Base-by-base conservation (phyloP, 2,329 filamentous ascomycete genomes). In the Byssothecium circinans region DNA sequence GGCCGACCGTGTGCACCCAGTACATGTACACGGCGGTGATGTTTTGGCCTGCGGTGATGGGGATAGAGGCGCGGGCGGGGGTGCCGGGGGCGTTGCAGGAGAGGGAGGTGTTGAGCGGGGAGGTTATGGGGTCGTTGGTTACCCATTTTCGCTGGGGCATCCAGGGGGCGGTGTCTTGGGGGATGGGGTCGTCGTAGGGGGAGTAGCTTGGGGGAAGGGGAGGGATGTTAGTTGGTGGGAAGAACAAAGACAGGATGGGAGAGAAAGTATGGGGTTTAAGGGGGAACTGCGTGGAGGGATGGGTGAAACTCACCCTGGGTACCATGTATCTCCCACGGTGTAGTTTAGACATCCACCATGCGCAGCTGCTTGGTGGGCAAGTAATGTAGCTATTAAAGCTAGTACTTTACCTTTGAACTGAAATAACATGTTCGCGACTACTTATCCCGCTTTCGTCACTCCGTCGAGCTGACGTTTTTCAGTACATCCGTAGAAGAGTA, bases 1-100 rank as follows among this genome's bases (percentile, higher is more conserved):
- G 64, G 0, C 62, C 64, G 18, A 67, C 58, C 8, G 61, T 67
- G 39, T 67, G 62, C 8, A 65, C 52, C 64, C 62, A 67, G 43
- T 50, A 54, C 37, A 52, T 49, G 52, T 67, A 67, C 1, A 60
- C 60, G 7, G 60, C 62, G 15, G 61, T 60, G 45, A 67, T 54
- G 37, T 59, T 58, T 12, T 59, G 36, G 43, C 64, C 64, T 17
- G 64, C 56, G 29, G 38, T 43, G 19, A 67, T 58, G 35, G 61
- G 60, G 41, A 65, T 62, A 45, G 49, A 60, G 36, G 59, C 30
- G 20, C 43, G 51, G 0, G 60, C 62, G n/a, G 62, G 57, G 4
- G 19, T 57, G 22, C 62, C 62, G 7, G 64, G 62, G 1, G 54
- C 49, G 49, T 67, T 67, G 59, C 64, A 67, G 14, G 62, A 53